phyloP scores from a whole-genome alignment of 306 rosid species.

The Cucurbita moschata region DNA sequence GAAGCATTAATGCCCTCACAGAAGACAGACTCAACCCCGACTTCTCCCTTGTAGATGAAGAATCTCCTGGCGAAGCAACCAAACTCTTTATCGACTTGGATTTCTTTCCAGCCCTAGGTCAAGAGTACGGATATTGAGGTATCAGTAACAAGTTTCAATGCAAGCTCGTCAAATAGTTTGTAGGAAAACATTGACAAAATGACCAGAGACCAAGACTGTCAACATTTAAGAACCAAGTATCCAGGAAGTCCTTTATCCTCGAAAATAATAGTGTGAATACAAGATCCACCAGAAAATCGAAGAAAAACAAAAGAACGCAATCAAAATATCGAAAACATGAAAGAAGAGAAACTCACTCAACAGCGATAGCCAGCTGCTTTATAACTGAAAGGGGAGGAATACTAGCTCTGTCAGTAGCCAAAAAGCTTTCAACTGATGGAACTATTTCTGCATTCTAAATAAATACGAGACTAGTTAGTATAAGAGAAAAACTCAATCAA shows the following conservation, averaged over 20 bases:
- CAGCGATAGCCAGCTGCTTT: constrained; percentile 74
- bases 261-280: constrained; percentile 1
- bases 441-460: constrained; percentile 48
- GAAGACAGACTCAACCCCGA: constrained; percentile 59
- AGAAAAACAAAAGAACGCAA: constrained; percentile 8
- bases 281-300: constrained; percentile 6
- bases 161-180: neutral
- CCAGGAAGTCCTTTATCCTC: neutral
- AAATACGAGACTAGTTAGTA: neutral
- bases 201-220: neutral
- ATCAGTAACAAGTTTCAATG: constrained; percentile 1
- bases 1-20: constrained; percentile 69
- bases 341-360: constrained; percentile 56
- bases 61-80: constrained; percentile 38
- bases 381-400: constrained; percentile 61
- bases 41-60: constrained; percentile 70
- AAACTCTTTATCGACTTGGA: constrained; percentile 64
- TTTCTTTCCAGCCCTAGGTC: constrained; percentile 67
- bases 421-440: constrained; percentile 60
- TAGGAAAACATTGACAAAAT: neutral
- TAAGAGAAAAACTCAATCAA: neutral
- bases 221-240: neutral
- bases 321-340: constrained; percentile 9
- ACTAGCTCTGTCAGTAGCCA: constrained; percentile 39
- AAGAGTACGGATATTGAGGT: constrained; percentile 17